Evolutionary conservation across 768 basidiomycete species (phyloP), one percentile per base, ranked within the genome.

Genomic region (Megacollybia marginata): DNA sequence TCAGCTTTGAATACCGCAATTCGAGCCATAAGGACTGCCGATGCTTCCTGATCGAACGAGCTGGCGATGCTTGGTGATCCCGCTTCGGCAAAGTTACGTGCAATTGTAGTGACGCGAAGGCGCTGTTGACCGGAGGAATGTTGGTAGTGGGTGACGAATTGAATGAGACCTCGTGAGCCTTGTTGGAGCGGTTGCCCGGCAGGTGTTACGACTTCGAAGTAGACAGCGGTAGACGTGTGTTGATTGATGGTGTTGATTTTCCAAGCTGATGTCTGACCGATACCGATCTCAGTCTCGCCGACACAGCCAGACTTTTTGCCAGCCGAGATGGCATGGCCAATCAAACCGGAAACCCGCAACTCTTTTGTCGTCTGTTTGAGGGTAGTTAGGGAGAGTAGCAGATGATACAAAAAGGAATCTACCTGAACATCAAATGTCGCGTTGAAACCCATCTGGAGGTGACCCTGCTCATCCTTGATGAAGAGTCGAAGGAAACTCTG

Each of bases 1-100:
- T 98, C 96, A 20, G 96, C 95, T 68, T 98, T 98, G 80, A 97
- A 98, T 8, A 98, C 92, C 0, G 96, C 94, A 65, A 99, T 98
- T 55, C 96, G 82, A 10, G 96, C 91, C 95, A 99, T 98, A 58
- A 99, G 71, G 8, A 98, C 95, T 1, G 96, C 95, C 2, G 95
- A 87, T 0, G 94, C 90, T 71, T 99, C 96, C 63, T 99, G 96
- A 68, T 99, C 96, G 63, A 98, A 98, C 9, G 90, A 91, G 2
- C 85, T 83, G 1, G 92, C 91, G 54, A 98, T 92, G 59, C 80
- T 84, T 0, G 92, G 91, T 5, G 92, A 90, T n/a, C 93, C 94
- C 0, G 94, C 90, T 62, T 98, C 96, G 7, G 93, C 94, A 66
- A 98, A 99, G 65, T 91, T 92, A 48, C 96, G 88, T 9, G 96